Base-by-base conservation (phyloP, 805 yeast genomes). In the Hanseniaspora clermontiae region DNA sequence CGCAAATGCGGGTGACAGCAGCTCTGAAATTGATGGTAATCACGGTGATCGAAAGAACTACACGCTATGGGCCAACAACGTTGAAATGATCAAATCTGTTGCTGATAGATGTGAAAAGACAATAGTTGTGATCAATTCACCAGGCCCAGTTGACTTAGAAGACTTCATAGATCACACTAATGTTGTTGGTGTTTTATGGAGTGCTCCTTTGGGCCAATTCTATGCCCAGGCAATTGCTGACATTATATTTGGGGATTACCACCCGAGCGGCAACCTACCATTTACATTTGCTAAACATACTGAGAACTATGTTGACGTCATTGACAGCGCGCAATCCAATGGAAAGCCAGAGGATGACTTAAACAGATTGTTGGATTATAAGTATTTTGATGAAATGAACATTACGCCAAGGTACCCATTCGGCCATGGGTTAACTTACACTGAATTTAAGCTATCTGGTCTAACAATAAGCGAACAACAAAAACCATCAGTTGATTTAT, bases 261-360 rank as follows among this genome's bases (percentile, higher is more conserved):
- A 76, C 59, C 85, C 86, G 9, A 77, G 83, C 39, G 87, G 86
- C 5, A 73, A 76, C 59, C 70, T 82, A 38, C 84, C 87, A 1
- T 80, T 81, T 62, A 79, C 86, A 4, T 74, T 81, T 60, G 83
- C 86, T 12, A 76, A 74, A 62, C 75, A 77, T 59, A 69, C 68
- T 51, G 66, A 63, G 53, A 82, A 65, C 60, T 74, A 80, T 60
- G 77, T 75, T 29, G 76, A 77, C 24, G 68, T 78, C 11, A 61
- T 77, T 55, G 74, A 72, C 49, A 70, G 66, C 38, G 65, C 70
- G 14, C 66, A 68, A 3, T 60, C 63, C 27, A 62, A 70, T 49
- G 74, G 74, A 1, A 59, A 60, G 36, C 74, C 76, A 12, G 68
- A 66, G 46, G 71, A 68, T 60, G 70, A 67, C 55, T 57, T 63